Conservation (phyloP, 2,329 filamentous ascomycete species). For the Cytospora piceicola region DNA sequence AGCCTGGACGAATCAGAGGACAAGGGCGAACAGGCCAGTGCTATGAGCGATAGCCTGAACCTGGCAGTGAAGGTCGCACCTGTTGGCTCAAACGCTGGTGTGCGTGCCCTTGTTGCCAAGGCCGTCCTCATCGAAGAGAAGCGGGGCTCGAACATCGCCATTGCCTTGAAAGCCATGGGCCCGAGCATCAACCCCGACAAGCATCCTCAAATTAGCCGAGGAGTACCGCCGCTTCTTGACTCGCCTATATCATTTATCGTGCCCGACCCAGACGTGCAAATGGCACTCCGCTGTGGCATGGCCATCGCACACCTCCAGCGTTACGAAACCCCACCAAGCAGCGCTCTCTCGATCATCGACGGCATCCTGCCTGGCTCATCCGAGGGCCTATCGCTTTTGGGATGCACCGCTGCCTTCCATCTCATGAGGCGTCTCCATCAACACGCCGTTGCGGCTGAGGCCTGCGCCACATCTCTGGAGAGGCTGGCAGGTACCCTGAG, state of each 20-base stretch:
- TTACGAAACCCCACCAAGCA: slow-evolving; percentile 45
- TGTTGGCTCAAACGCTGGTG: slow-evolving; percentile 72
- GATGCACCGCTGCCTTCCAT: slow-evolving; percentile 62
- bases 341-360: slow-evolving; percentile 53
- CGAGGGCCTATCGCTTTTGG: slow-evolving; percentile 57
- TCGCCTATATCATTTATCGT: slow-evolving; percentile 46
- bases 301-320: slow-evolving; percentile 62
- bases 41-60: slow-evolving; percentile 57
- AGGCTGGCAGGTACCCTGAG: slow-evolving; percentile 60
- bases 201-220: slow-evolving; percentile 37
- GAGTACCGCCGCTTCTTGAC: slow-evolving; percentile 50
- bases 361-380: slow-evolving; percentile 50
- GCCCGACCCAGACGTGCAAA: slow-evolving; percentile 56
- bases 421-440: slow-evolving; percentile 58
- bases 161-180: slow-evolving; percentile 57
- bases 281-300: slow-evolving; percentile 64
- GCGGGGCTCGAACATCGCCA: slow-evolving; percentile 59
- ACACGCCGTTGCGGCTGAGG: slow-evolving; percentile 52
- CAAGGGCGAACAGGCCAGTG: slow-evolving; percentile 43
- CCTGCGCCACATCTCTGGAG: slow-evolving; percentile 56
- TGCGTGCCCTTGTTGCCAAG: slow-evolving; percentile 62
- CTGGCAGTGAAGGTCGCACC: slow-evolving; percentile 76
- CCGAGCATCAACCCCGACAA: slow-evolving; percentile 44
- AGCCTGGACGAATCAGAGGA: slow-evolving; percentile 62
- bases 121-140: slow-evolving; percentile 60